Percentiles rank a stretch among this genome's conserved stretches.
Conservation (phyloP, 2,329 filamentous ascomycete species). For the Volutella citrinella region DNA sequence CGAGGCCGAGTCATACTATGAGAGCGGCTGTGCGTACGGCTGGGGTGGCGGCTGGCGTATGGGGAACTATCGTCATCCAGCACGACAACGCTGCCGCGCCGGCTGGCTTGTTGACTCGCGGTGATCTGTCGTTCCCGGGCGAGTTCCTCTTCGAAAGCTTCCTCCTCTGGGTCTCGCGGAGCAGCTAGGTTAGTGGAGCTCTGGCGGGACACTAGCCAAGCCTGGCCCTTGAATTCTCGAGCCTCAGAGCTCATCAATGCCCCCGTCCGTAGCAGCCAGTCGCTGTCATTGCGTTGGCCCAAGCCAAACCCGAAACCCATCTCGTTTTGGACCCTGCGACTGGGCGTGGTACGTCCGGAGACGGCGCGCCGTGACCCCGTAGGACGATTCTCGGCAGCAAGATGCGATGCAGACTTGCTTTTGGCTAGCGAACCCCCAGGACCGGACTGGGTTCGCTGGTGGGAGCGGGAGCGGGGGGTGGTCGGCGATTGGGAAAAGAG, state of each 20-base stretch:
- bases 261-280: constrained; percentile 64
- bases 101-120: constrained; percentile 45
- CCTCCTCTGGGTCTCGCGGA: constrained; percentile 49
- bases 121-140: constrained; percentile 46
- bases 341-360: constrained; percentile 33
- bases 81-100: constrained; percentile 42
- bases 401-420: constrained; percentile 62
- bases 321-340: constrained; percentile 31
- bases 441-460: constrained; percentile 39
- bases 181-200: constrained; percentile 61
- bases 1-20: constrained; percentile 33
- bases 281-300: constrained; percentile 48
- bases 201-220: constrained; percentile 64
- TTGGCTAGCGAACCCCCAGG: constrained; percentile 45
- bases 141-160: constrained; percentile 50
- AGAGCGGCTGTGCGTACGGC: constrained; percentile 45
- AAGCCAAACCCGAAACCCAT: constrained; percentile 22
- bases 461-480: constrained; percentile 44
- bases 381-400: constrained; percentile 26
- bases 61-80: constrained; percentile 36
- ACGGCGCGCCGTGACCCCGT: constrained; percentile 20
- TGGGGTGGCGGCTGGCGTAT: constrained; percentile 45
- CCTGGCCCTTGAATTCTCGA: constrained; percentile 65
- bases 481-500: constrained; percentile 58
- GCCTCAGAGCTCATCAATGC: constrained; percentile 60